phyloP scores from a whole-genome alignment of 257 asterid species.

The Solanum stenotomum region DNA sequence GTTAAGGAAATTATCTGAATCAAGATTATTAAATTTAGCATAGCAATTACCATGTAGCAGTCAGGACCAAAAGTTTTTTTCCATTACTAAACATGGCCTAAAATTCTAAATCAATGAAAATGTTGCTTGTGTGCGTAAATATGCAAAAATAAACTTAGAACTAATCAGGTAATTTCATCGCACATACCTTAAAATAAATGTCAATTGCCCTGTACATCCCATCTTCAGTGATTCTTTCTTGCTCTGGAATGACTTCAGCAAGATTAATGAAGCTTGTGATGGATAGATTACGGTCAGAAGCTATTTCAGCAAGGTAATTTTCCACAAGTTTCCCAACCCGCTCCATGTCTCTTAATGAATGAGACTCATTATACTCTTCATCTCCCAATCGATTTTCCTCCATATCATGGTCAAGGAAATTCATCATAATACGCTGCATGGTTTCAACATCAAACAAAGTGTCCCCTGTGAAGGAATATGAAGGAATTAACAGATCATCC shows the following conservation, averaged over 20 bases:
- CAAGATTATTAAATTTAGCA: neutral
- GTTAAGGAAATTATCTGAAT: neutral
- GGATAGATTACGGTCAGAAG: constrained; percentile 52
- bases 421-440: constrained; percentile 47
- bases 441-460: constrained; percentile 69
- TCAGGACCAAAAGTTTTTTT: neutral
- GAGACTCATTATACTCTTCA: constrained; percentile 22
- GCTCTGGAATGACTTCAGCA: constrained; percentile 65
- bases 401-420: constrained; percentile 44
- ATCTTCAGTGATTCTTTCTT: constrained; percentile 54
- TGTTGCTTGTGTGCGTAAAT: neutral
- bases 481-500: constrained; percentile 66
- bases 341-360: constrained; percentile 33
- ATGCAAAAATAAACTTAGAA: neutral
- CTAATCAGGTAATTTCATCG: neutral
- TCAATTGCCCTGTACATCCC: constrained; percentile 84
- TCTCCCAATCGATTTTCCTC: constrained; percentile 28
- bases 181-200: constrained; percentile 64
- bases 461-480: constrained; percentile 59
- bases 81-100: neutral
- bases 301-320: constrained; percentile 56
- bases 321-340: constrained; percentile 55
- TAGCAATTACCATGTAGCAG: neutral
- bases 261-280: constrained; percentile 44
- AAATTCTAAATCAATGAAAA: neutral